Evolutionary conservation across 2,329 filamentous ascomycete species (phyloP).

Genomic region (Neurospora sp.): DNA sequence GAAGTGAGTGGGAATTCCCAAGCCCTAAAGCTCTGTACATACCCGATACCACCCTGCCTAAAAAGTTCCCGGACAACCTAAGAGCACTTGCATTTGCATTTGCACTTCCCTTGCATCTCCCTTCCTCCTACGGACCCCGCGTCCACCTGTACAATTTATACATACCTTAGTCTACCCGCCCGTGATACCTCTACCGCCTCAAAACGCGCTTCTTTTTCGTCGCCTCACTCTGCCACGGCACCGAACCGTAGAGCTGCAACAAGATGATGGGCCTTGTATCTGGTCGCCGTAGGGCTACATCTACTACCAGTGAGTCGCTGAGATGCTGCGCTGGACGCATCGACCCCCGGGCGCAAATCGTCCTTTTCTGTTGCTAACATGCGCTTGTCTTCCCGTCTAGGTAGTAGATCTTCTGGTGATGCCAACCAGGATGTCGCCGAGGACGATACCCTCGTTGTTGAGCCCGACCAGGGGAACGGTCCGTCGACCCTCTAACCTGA

Average conservation of each 20-base stretch:
- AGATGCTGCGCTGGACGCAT: constrained; percentile 2
- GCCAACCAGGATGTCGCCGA: constrained; percentile 43
- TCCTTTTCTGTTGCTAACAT: constrained; percentile 26
- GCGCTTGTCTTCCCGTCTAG: constrained; percentile 28
- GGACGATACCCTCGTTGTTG: constrained; percentile 71
- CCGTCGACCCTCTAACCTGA: constrained; percentile 25
- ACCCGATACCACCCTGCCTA: not conserved
- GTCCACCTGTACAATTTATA: not conserved
- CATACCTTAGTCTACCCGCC: not conserved
- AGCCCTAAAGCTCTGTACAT: not conserved
- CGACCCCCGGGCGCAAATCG: not conserved
- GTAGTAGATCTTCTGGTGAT: constrained; percentile 47
- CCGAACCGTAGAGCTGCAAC: not conserved
- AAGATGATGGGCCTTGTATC: constrained; percentile 23
- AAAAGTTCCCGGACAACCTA: not conserved
- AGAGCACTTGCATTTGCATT: not conserved
- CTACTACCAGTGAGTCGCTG: constrained; percentile 26
- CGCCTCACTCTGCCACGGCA: not conserved
- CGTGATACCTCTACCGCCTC: not conserved
- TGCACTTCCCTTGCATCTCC: not conserved
- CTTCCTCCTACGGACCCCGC: not conserved
- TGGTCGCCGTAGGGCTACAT: constrained; percentile 24
- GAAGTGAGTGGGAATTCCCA: not conserved
- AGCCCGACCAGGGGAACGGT: constrained; percentile 93
- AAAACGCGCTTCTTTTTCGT: not conserved